Conservation (phyloP, 495 filamentous ascomycete species). For the Podospora conica region DNA sequence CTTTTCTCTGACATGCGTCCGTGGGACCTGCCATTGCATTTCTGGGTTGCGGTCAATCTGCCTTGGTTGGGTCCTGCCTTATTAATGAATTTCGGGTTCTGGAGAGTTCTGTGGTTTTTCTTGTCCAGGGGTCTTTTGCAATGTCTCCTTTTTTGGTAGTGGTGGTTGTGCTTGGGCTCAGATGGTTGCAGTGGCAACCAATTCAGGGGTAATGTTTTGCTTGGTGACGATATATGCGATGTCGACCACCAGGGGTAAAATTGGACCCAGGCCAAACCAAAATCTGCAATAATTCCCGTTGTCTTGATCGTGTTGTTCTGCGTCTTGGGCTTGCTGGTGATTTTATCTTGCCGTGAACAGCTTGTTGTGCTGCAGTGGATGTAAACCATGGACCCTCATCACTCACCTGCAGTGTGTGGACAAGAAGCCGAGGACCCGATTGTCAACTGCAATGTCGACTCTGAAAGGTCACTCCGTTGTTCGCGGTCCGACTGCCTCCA, state of each 20-base stretch:
- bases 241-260: neutral
- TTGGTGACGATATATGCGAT: neutral
- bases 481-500: neutral
- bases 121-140: neutral
- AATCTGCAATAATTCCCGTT: neutral
- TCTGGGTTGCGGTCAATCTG: neutral
- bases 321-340: no score
- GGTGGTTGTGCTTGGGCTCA: no score
- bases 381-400: no score
- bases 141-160: no score
- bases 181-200: neutral
- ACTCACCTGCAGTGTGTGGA: no score
- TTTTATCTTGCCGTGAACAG: no score
- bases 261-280: neutral
- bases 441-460: no score
- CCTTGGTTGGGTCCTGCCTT: no score
- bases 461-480: no score
- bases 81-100: neutral
- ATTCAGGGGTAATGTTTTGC: neutral
- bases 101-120: neutral
- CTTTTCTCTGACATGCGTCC: neutral
- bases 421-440: no score
- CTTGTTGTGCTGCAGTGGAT: no score
- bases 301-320: no score
- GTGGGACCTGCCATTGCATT: neutral